Evolutionary conservation across 2,329 filamentous ascomycete genomes (phyloP), one percentile per base, ranked within the genome.

Genomic region (Aureobasidium lini): DNA sequence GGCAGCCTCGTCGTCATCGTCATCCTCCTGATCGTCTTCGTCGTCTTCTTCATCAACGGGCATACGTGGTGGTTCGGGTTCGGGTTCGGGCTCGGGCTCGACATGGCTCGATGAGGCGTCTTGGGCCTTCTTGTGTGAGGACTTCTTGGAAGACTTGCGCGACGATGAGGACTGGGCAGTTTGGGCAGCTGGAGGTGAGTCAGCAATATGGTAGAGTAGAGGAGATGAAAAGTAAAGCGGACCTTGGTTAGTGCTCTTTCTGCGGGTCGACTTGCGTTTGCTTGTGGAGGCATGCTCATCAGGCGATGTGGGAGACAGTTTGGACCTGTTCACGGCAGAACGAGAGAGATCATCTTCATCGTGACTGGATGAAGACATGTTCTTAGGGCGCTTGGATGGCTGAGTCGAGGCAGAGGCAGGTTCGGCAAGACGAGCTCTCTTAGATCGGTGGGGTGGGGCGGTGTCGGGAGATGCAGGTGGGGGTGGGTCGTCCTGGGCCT

Each of bases 281-380:
- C 86, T 85, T 23, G 85, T 81, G 28, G 84, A 77, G 36, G 78
- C 71, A 62, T 75, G 78, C 64, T 86, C 84, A 70, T 85, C 84
- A 63, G 83, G 79, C 66, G 85, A 82, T 67, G 84, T 85, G 65
- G 83, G 80, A 66, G 85, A 82, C 65, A 83, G 82, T 70, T 85
- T 85, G 68, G 59, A 60, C 64, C 61, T 42, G 66, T 74, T 62
- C 68, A 65, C 61, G 65, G 53, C 59, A 44, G 37, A 44, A 60
- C 42, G 62, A 11, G 57, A 37, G 40, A 40, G n/a, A 49, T 54
- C 15, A 43, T 58, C 18, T 1, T 40, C 59, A 60, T 53, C 82
- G 66, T 81, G 91, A 87, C 84, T 84, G 74, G 82, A 81, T 73
- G 82, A 85, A 70, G 89, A 89, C 89, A 92, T 93, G 62, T 64